These are phyloP conservation scores for Cymbidium sinense DNA, from an alignment of 106 monocot species.

Conservation along the genomic window DNA sequence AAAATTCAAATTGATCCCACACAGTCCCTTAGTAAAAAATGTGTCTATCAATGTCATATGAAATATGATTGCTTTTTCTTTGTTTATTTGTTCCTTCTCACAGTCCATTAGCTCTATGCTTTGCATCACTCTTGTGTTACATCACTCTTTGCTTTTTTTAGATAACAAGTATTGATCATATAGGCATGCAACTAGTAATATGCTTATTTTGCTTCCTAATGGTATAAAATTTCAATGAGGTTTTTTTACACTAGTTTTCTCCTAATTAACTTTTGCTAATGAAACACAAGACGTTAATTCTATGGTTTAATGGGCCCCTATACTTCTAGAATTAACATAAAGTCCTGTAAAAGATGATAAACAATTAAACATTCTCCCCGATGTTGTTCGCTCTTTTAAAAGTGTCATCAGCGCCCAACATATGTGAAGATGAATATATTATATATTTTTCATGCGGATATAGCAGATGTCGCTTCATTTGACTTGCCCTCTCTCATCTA, in stretches of 20 bases:
- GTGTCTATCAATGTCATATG: not conserved
- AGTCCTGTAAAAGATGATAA: not conserved
- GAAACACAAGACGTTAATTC: not conserved
- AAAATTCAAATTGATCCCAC: too few species aligned
- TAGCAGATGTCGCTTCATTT: slow-evolving; percentile 98
- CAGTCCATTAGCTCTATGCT: not conserved
- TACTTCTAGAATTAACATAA: not conserved
- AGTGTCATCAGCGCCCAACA: slow-evolving; percentile 62
- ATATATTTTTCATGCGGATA: slow-evolving; percentile 44
- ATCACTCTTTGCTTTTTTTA: not conserved
- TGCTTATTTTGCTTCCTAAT: not conserved
- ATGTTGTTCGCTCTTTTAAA: not conserved
- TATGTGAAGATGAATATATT: not conserved
- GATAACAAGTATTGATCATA: not conserved
- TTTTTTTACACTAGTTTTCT: not conserved
- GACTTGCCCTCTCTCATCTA: slow-evolving; percentile 69
- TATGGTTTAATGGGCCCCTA: not conserved
- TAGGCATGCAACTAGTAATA: not conserved
- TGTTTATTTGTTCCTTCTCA: not conserved
- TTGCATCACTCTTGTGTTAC: not conserved
- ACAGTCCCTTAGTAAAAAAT: not conserved
- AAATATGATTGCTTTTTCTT: not conserved
- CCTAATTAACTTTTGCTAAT: not conserved
- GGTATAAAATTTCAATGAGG: not conserved
- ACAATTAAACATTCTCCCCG: not conserved